These are phyloP conservation scores for Neonectria sp. DNA, from an alignment of 2,329 filamentous ascomycete species.

Conservation along the genomic window DNA sequence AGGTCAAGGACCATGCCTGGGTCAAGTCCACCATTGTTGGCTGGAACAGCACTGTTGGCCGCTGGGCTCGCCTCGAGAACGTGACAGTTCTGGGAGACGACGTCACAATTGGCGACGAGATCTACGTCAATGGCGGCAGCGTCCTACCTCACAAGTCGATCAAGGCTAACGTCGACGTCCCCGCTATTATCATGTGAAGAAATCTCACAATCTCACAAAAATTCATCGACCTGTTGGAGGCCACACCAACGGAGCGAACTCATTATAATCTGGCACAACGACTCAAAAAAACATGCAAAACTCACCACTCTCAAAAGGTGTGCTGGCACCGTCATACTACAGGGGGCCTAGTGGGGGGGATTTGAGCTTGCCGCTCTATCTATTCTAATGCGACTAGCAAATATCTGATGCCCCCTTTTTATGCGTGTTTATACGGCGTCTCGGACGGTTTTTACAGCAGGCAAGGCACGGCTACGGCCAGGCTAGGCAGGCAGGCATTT, in stretches of 20 bases:
- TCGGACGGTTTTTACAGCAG: constrained; percentile 46
- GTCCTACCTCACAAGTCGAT: constrained; percentile 98
- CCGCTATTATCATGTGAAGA: constrained; percentile 77
- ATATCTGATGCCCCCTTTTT: constrained; percentile 47
- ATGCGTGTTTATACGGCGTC: constrained; percentile 50
- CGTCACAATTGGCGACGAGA: constrained; percentile 97
- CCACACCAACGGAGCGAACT: constrained; percentile 38
- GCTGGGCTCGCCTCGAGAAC: constrained; percentile 97
- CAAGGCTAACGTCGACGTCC: constrained; percentile 94
- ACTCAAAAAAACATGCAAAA: constrained; percentile 41
- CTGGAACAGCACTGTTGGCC: constrained; percentile 97
- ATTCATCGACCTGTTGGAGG: constrained; percentile 36
- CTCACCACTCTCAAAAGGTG: constrained; percentile 49
- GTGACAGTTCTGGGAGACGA: constrained; percentile 98
- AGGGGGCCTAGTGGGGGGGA: constrained; percentile 38
- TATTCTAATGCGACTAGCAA: constrained; percentile 47
- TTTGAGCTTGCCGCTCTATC: constrained; percentile 42
- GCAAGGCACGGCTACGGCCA: constrained; percentile 26
- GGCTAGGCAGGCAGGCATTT: constrained; percentile 38
- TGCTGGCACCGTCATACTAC: constrained; percentile 46
- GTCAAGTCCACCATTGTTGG: constrained; percentile 98
- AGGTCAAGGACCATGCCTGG: constrained; percentile 99
- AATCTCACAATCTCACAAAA: constrained; percentile 16
- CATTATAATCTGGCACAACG: constrained; percentile 39
- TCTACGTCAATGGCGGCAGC: constrained; percentile 97